Base-by-base conservation (phyloP, 1,284 basidiomycete species). In the Coniferiporia weirii region DNA sequence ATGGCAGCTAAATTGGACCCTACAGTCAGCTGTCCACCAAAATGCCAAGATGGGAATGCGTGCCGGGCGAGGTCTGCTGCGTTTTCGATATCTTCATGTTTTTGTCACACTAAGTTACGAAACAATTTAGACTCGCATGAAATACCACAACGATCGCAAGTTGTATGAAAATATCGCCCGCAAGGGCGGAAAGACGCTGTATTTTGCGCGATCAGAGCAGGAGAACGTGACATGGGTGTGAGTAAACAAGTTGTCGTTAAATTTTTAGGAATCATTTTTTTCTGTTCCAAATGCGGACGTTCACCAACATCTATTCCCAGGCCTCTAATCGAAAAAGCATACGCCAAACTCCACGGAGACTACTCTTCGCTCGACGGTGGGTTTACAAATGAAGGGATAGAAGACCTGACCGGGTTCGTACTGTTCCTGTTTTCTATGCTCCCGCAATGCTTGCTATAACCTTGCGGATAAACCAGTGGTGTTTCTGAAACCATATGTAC, bases 261-360 rank as follows among this genome's bases (percentile, higher is more conserved):
- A 22, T 17, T n/a, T n/a, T 44, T 17, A 20, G 10, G 22, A 15
- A 17, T 22, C 40, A 34, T 43, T 8, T 13, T 51, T 38, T 47
- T 54, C 13, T 46, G 20, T 43, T 12, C 4, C 43, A 45, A 27
- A 20, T 20, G 47, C 9, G 13, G 35, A 27, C 17, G 19, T 27
- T 35, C 47, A 45, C 43, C 17, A 8, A 34, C 4, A 4, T 32
- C 27, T 20, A 27, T 27, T 27, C 27, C 27, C 46, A 66, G 65
- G 17, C 78, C 80, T 2, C 67, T 82, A 12, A 73, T 81, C 17
- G 81, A 82, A 65, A 82, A 83, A 65, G 81, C 81, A 2, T 83
- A 76, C 62, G 81, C 81, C 0, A 81, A 81, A 64, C 64, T 81
- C 2, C 77, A 80, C 64, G 79, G 79, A 1, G 75, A 78, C 63